These are phyloP conservation scores for Alisma plantagoaquatica DNA, from an alignment of 106 monocot genomes.

Conservation along the genomic window DNA sequence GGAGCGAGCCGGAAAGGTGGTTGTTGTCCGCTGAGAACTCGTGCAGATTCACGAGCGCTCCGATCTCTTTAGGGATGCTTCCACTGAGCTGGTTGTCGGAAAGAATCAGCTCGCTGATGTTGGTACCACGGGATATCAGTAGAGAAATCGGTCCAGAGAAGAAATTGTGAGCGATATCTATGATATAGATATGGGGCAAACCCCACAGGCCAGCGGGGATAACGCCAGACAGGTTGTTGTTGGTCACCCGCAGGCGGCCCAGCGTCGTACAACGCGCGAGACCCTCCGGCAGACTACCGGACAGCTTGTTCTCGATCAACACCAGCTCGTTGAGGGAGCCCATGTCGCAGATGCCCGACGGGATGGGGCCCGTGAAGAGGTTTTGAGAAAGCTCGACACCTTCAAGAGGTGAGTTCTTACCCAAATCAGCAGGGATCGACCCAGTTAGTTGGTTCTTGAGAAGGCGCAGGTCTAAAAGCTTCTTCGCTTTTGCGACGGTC, in stretches of 20 bases:
- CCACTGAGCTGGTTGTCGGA: conserved; percentile 49
- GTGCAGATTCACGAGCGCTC: too few relatives aligned
- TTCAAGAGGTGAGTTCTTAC: conserved; percentile 46
- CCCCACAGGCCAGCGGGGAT: conserved; percentile 34
- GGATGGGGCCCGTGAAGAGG: conserved; percentile 41
- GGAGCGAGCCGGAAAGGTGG: too few relatives aligned
- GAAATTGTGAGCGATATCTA: conserved; percentile 45
- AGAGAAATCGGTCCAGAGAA: conserved; percentile 40
- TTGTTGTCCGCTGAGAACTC: too few relatives aligned
- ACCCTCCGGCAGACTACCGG: conserved; percentile 47
- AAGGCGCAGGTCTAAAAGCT: conserved; percentile 29
- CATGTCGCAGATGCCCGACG: conserved; percentile 30
- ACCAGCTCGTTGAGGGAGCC: conserved; percentile 38
- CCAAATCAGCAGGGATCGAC: conserved; percentile 38
- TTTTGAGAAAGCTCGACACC: conserved; percentile 48
- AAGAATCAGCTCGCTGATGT: conserved; percentile 58
- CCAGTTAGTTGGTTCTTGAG: conserved; percentile 38
- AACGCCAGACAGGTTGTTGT: conserved; percentile 47
- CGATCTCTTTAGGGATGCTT: conserved; percentile 43
- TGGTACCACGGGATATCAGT: conserved; percentile 30
- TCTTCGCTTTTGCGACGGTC: conserved; percentile 13
- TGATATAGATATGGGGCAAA: conserved; percentile 31
- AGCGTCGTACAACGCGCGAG: conserved; percentile 30
- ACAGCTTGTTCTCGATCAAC: conserved; percentile 37
- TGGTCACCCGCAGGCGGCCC: conserved; percentile 29